Conservation (phyloP, 306 rosid genomes). For the Cajanus cajan region DNA sequence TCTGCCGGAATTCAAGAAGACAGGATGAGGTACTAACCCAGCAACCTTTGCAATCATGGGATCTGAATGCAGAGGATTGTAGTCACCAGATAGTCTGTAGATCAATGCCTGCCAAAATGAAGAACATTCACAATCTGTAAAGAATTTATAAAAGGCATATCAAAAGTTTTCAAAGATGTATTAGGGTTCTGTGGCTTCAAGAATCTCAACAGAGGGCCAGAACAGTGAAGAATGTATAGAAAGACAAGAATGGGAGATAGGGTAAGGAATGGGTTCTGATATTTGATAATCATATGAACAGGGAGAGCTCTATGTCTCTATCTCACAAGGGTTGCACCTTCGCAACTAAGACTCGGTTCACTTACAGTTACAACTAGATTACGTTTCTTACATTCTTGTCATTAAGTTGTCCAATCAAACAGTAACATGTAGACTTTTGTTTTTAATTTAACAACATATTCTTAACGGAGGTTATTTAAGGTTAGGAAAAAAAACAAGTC, state of each 20-base stretch:
- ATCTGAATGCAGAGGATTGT: constrained; percentile 95
- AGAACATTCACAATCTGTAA: constrained; percentile 20
- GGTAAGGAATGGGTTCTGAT: neutral
- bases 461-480: too few species aligned
- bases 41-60: constrained; percentile 79
- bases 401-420: too few species aligned
- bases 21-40: constrained; percentile 61
- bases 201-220: neutral
- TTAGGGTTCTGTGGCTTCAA: neutral
- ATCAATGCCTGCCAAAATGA: constrained; percentile 80
- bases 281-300: neutral
- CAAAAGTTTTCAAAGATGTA: neutral
- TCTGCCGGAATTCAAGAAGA: neutral
- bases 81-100: constrained; percentile 85
- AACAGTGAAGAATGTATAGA: neutral
- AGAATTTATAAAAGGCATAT: constrained; percentile 10
- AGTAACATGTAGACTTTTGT: too few species aligned
- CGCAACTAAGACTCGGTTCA: neutral
- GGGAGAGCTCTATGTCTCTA: neutral
- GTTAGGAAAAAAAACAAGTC: too few species aligned
- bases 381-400: too few species aligned
- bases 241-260: neutral
- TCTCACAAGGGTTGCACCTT: neutral
- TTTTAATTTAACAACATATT: too few species aligned
- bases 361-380: neutral